Evolutionary conservation across 73 alveolate genomes (phyloP).

Genomic region (Vitrella brassicaformis): DNA sequence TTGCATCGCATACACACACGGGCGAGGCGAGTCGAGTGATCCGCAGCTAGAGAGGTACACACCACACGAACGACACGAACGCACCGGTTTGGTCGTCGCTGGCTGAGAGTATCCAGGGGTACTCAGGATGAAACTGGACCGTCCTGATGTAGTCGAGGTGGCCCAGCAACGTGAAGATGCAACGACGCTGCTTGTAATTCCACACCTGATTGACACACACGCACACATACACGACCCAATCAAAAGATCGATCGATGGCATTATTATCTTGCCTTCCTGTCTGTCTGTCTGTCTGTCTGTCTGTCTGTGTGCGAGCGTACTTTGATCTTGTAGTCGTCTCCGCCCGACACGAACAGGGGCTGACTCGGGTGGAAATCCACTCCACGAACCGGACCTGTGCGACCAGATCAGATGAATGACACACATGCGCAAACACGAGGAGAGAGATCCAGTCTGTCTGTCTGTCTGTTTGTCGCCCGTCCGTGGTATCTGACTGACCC

Average conservation of each 20-base stretch:
- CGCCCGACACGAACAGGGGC: slow-evolving; percentile 90
- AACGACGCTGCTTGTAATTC: slow-evolving; percentile 77
- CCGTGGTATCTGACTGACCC: slow-evolving; percentile 61
- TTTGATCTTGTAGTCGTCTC: slow-evolving; percentile 96
- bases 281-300: not conserved
- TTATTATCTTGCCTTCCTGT: not conserved
- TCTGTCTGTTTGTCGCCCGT: not conserved
- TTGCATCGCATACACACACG: not conserved
- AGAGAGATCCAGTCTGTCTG: not conserved
- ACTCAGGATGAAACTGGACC: slow-evolving; percentile 90
- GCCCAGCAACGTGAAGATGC: slow-evolving; percentile 66
- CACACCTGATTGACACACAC: slow-evolving; percentile 34
- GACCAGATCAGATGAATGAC: not conserved
- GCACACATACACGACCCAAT: not conserved
- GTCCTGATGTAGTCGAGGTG: slow-evolving; percentile 92
- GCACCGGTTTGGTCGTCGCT: slow-evolving; percentile 49
- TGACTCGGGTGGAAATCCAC: slow-evolving; percentile 82
- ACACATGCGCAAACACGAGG: not conserved
- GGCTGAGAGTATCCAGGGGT: slow-evolving; percentile 95
- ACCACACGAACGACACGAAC: not conserved
- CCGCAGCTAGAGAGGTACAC: not conserved
- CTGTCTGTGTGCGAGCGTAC: slow-evolving; percentile 39
- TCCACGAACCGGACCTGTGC: slow-evolving; percentile 88
- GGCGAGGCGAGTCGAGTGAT: not conserved
- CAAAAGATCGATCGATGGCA: not conserved